Conservation (phyloP, 106 monocot genomes). For the Dendrobium officinale region DNA sequence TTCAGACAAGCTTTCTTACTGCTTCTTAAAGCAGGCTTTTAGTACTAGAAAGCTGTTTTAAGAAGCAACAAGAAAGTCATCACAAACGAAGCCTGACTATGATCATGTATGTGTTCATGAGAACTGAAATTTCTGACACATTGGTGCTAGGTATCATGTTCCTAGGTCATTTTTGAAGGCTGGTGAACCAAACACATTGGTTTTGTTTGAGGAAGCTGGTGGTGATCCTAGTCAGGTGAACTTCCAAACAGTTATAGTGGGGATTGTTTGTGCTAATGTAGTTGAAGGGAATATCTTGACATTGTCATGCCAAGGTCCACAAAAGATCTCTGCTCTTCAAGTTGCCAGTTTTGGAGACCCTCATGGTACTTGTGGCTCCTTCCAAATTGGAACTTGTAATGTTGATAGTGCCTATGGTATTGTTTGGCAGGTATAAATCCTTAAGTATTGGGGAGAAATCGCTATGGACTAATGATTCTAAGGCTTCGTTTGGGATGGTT, state of each 20-base stretch:
- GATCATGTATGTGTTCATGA: not conserved
- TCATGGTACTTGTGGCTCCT: constrained; percentile 8
- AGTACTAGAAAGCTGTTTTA: no score
- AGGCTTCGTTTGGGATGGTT: no score
- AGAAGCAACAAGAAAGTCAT: no score
- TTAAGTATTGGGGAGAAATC: no score
- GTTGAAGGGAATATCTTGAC: constrained; percentile 23
- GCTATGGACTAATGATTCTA: no score
- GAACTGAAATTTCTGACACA: not conserved
- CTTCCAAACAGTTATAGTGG: constrained; percentile 37
- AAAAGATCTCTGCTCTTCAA: constrained; percentile 1
- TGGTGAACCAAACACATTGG: constrained; percentile 29
- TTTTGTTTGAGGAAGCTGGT: constrained; percentile 54
- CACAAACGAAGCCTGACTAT: not conserved
- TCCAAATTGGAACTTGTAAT: constrained; percentile 3
- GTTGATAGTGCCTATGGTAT: not conserved
- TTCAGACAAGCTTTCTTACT: no score
- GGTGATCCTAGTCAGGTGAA: constrained; percentile 31
- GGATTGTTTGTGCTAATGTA: constrained; percentile 20
- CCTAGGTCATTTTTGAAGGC: constrained; percentile 42
- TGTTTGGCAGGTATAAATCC: not conserved
- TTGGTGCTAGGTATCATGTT: constrained; percentile 42
- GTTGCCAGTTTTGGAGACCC: constrained; percentile 10
- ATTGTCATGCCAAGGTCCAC: constrained; percentile 29
- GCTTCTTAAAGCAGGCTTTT: no score